Percentiles rank a stretch among this genome's conserved stretches.
These are phyloP conservation scores for Chimonanthus salicifolius DNA, from an alignment of 164 flowering plant species.

Conservation along the genomic window DNA sequence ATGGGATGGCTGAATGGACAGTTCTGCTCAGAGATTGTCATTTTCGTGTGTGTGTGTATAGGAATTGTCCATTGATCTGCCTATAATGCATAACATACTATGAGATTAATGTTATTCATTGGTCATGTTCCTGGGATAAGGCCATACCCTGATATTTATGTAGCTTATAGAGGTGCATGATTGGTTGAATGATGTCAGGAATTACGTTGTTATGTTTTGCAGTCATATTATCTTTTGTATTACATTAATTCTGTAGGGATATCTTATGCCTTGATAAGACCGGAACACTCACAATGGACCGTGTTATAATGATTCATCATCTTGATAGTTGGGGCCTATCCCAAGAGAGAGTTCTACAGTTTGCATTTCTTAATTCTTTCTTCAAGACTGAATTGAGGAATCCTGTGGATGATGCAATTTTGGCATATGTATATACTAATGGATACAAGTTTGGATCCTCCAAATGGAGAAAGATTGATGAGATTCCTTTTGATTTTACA, in stretches of 20 bases:
- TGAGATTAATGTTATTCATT: neutral
- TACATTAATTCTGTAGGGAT: slow-evolving; percentile 42
- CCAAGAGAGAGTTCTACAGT: slow-evolving; percentile 48
- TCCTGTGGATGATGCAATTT: slow-evolving; percentile 72
- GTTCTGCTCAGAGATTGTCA: too few species aligned
- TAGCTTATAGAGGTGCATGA: neutral
- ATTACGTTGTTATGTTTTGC: neutral
- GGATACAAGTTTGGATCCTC: slow-evolving; percentile 65
- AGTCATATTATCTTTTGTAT: neutral
- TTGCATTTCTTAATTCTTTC: slow-evolving; percentile 71
- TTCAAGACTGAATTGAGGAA: slow-evolving; percentile 66
- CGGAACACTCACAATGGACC: slow-evolving; percentile 71
- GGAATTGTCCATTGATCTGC: too few species aligned
- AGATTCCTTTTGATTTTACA: slow-evolving; percentile 69
- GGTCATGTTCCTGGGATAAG: neutral
- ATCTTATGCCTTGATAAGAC: slow-evolving; percentile 77
- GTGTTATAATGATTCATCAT: slow-evolving; percentile 49
- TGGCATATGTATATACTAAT: slow-evolving; percentile 59
- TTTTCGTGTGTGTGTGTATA: too few species aligned
- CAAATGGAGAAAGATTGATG: slow-evolving; percentile 63
- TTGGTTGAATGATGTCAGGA: neutral
- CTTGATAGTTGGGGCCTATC: slow-evolving; percentile 51
- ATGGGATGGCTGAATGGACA: too few species aligned
- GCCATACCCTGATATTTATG: neutral
- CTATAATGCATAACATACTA: too few species aligned